Percentiles rank a stretch among this genome's conserved stretches.
These are phyloP conservation scores for Rubroboletus pulcherrimus DNA, from an alignment of 768 basidiomycete genomes.

Conservation along the genomic window DNA sequence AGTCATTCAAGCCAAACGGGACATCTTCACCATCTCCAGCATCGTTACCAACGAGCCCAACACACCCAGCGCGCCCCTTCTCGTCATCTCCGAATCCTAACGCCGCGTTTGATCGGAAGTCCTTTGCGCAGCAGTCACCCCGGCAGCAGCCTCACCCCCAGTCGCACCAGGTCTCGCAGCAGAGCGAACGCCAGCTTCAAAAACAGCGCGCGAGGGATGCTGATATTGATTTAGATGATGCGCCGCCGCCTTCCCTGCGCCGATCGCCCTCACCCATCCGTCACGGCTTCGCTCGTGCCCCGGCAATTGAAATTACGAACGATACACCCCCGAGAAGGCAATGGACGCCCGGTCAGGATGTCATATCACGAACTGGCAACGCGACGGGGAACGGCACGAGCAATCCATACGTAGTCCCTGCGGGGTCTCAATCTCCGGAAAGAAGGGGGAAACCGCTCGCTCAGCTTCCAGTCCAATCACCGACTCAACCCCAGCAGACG, in stretches of 20 bases:
- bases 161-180: conserved; percentile 13
- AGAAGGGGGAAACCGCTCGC: conserved; percentile 4
- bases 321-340: conserved; percentile 28
- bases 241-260: conserved; percentile 41
- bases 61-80: conserved; percentile 9
- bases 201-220: conserved; percentile 20
- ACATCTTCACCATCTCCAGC: conserved; percentile 7
- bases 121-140: conserved; percentile 11
- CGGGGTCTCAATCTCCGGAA: conserved; percentile 17
- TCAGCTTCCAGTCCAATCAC: conserved; percentile 2
- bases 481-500: conserved; percentile 17
- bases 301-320: conserved; percentile 29
- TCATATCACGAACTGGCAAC: conserved; percentile 11
- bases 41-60: conserved; percentile 25
- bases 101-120: conserved; percentile 22
- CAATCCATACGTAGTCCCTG: conserved; percentile 1
- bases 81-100: conserved; percentile 20
- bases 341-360: conserved; percentile 25
- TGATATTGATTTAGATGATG: conserved; percentile 40
- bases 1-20: conserved; percentile 10
- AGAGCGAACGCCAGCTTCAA: conserved; percentile 25
- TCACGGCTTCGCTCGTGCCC: conserved; percentile 16
- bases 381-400: conserved; percentile 5
- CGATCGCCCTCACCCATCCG: conserved; percentile 32
- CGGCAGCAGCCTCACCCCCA: conserved; percentile 11